Percentiles rank a stretch among this genome's conserved stretches.
phyloP scores from a whole-genome alignment of 805 yeast genomes.

The Debaryomyces prosopidis region DNA sequence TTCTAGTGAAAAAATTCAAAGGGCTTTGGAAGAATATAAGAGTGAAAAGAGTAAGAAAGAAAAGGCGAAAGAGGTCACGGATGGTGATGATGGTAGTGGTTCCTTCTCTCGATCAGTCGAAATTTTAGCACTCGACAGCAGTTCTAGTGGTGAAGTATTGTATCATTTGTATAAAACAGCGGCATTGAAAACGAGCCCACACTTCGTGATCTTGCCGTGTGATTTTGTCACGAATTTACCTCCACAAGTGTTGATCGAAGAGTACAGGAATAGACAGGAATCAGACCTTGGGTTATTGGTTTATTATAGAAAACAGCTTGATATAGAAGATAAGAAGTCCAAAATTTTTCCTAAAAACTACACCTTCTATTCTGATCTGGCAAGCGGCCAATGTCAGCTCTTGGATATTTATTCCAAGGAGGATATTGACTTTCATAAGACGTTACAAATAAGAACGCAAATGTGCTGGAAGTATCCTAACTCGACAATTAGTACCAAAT shows the following conservation, averaged over 20 bases:
- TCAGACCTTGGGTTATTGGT: slow-evolving; percentile 72
- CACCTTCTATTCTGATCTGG: slow-evolving; percentile 58
- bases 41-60: slow-evolving; percentile 28
- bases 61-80: slow-evolving; percentile 12
- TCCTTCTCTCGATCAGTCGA: slow-evolving; percentile 22
- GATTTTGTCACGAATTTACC: slow-evolving; percentile 92
- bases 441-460: slow-evolving; percentile 77
- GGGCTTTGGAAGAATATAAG: slow-evolving; percentile 50
- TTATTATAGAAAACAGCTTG: slow-evolving; percentile 73
- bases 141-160: slow-evolving; percentile 64
- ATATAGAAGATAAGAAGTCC: slow-evolving; percentile 72
- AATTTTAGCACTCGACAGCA: slow-evolving; percentile 23
- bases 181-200: slow-evolving; percentile 31
- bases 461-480: slow-evolving; percentile 88
- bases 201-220: slow-evolving; percentile 85
- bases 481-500: slow-evolving; percentile 70
- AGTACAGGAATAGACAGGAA: slow-evolving; percentile 70
- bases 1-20: slow-evolving; percentile 46
- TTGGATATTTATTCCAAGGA: slow-evolving; percentile 73
- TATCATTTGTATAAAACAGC: slow-evolving; percentile 45
- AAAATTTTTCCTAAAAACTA: slow-evolving; percentile 61
- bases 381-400: slow-evolving; percentile 47
- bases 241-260: slow-evolving; percentile 84
- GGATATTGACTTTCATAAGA: slow-evolving; percentile 69
- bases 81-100: slow-evolving; percentile 11